A percentile compares a stretch with the other conserved stretches of the same genome.
Conservation (phyloP, 192 early-diverging fungal species). For the Backusella mclennaniae region DNA sequence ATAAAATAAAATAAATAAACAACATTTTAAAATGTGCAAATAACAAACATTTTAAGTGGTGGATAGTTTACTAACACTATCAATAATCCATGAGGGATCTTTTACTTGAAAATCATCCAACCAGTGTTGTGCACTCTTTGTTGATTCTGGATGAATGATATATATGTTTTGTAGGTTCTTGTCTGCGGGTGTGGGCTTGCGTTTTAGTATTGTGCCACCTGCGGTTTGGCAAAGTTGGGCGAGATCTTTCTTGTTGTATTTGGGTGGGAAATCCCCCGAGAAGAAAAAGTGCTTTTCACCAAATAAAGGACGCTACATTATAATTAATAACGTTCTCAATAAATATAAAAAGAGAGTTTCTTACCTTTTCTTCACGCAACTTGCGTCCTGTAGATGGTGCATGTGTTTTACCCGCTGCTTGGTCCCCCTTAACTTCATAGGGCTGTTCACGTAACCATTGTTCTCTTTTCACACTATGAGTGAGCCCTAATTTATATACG, state of each 20-base stretch:
- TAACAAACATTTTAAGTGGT: neutral
- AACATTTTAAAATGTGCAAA: neutral
- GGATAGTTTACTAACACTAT: neutral
- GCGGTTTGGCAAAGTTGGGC: neutral
- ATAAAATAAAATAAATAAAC: neutral
- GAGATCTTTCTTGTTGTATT: slow-evolving; percentile 7
- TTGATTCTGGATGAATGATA: neutral
- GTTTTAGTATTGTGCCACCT: neutral
- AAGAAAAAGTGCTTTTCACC: neutral
- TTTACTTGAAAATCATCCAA: neutral
- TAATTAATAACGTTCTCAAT: neutral
- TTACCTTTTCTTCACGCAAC: neutral
- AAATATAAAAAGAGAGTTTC: neutral
- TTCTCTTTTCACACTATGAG: neutral
- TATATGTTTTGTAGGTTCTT: neutral
- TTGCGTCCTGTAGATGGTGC: neutral
- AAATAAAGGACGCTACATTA: neutral
- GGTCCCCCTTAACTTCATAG: neutral
- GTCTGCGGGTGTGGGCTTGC: neutral
- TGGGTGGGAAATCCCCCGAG: neutral
- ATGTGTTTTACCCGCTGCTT: neutral
- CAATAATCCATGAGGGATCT: neutral
- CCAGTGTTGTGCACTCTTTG: neutral
- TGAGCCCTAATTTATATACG: neutral
- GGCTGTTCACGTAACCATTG: neutral